Evolutionary conservation across 371 early-diverging fungal species (phyloP), one percentile per base, ranked within the genome.

Genomic region (Capillidium rhysosporum): DNA sequence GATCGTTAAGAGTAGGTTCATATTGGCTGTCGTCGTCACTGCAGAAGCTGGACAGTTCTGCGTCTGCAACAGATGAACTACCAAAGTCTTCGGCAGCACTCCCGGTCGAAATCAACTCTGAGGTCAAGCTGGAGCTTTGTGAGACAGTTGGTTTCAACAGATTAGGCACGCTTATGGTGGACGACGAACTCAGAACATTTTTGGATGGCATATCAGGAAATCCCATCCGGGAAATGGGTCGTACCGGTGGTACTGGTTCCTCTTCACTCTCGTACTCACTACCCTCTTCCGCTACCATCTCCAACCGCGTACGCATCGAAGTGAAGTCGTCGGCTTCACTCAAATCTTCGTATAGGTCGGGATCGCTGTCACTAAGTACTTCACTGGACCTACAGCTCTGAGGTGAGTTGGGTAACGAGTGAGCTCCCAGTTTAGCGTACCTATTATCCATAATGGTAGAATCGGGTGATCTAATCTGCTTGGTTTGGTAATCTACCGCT

Each of bases 301-400:
- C 51, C 18, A 34, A 18, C 38, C 21, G 10, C n/a, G 34, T 21
- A 5, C 28, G 28, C 16, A 51, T 29, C 2, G 51, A 51, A 9
- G 21, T 34, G 23, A 51, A 51, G 21, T 39, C 51, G 21, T 38
- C 40, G 2, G 51, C 51, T 39, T 51, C 51, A 34, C 51, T 51
- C 10, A 51, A 21, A 39, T 51, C 51, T 21, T 51, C 51, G 28
- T 38, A 51, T 9, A 34, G 31, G 14, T 31, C 21, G 9, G 21
- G 16, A 18, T 43, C 43, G 21, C 21, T 38, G 9, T 51, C 34
- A 39, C 38, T 38, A 29, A 34, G 5, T 16, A 29, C 23, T 18
- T 29, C 51, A 30, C 18, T 38, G 9, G 23, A 20, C 8, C 10
- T 16, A 20, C 7, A 18, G 10, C n/a, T n/a, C 8, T 51, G 38